Conservation (phyloP, 2,329 filamentous ascomycete species). For the Colletotrichum phormii region DNA sequence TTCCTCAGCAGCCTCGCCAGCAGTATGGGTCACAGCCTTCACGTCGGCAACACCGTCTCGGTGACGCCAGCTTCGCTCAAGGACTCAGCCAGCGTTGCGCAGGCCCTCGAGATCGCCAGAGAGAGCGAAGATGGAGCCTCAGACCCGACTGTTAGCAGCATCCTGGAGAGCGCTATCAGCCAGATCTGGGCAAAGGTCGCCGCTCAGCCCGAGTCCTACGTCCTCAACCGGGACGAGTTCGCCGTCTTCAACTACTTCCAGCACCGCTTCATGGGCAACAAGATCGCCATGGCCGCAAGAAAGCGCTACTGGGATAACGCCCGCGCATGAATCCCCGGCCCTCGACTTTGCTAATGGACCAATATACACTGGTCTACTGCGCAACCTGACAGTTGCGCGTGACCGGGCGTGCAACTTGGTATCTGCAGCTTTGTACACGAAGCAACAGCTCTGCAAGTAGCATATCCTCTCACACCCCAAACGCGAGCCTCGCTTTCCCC, state of each 20-base stretch:
- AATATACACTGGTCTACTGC: background rate
- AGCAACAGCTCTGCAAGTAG: background rate
- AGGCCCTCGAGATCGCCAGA: constrained; percentile 80
- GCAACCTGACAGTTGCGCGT: background rate
- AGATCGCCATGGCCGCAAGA: constrained; percentile 59
- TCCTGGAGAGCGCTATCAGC: constrained; percentile 73
- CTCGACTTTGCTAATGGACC: background rate
- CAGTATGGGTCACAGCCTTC: constrained; percentile 35
- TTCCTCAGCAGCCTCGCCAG: constrained; percentile 31
- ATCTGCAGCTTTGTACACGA: background rate
- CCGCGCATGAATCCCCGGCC: constrained; percentile 45
- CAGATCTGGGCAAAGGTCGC: constrained; percentile 77
- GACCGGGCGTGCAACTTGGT: background rate
- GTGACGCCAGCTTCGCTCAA: constrained; percentile 33
- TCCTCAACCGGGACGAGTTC: constrained; percentile 83
- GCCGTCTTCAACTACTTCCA: constrained; percentile 89
- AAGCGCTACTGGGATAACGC: constrained; percentile 65
- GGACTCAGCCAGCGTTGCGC: constrained; percentile 60
- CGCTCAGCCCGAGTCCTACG: constrained; percentile 73
- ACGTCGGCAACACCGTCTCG: constrained; percentile 39
- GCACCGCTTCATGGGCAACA: constrained; percentile 68
- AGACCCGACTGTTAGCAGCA: constrained; percentile 70
- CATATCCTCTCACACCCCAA: background rate
- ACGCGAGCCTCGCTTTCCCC: background rate
- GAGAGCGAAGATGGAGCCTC: constrained; percentile 75